phyloP scores from a whole-genome alignment of 148 eudicot species.

The Simmondsia chinensis region DNA sequence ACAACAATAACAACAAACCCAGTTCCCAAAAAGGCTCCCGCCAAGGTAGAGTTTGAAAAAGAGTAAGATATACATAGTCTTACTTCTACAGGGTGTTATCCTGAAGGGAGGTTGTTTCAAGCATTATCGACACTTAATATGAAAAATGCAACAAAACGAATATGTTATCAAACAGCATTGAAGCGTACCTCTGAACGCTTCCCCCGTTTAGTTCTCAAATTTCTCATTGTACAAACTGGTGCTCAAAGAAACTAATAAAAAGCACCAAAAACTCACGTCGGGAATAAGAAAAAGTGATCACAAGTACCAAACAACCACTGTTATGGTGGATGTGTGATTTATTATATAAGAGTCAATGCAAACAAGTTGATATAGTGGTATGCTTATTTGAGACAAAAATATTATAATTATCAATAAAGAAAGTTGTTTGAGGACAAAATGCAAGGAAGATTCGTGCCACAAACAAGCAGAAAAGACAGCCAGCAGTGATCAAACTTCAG shows the following conservation, averaged over 20 bases:
- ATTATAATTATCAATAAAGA: too few species aligned
- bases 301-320: constrained; percentile 5
- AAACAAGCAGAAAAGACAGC: constrained; percentile 13
- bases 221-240: not conserved
- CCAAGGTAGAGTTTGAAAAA: too few species aligned
- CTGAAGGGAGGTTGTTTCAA: too few species aligned
- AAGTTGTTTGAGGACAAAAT: too few species aligned
- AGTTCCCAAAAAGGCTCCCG: too few species aligned
- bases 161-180: not conserved
- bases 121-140: too few species aligned
- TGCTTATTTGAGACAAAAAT: too few species aligned
- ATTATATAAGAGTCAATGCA: not conserved
- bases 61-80: too few species aligned
- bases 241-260: not conserved
- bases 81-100: too few species aligned
- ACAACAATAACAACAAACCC: too few species aligned
- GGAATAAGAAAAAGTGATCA: not conserved
- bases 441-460: constrained; percentile 26
- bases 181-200: constrained; percentile 60
- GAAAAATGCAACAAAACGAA: too few species aligned
- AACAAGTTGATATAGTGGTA: too few species aligned
- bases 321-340: constrained; percentile 4
- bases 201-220: constrained; percentile 49
- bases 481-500: constrained; percentile 17
- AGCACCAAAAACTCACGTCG: not conserved